Conservation (phyloP, 352 stramenopile genomes). For the Globisporangium abappressorium region DNA sequence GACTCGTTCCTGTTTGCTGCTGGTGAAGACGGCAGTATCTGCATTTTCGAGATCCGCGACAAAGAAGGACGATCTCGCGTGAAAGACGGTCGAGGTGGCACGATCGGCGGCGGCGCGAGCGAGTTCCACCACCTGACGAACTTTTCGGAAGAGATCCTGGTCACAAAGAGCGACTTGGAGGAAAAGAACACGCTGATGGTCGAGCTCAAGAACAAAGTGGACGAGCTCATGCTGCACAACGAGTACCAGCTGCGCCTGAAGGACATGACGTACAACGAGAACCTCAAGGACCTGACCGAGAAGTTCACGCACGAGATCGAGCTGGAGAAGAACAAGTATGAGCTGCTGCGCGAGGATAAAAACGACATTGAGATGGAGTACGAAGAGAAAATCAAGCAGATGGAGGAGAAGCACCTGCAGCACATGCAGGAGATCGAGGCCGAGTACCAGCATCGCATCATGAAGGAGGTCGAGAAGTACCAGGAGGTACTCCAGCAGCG, state of each 20-base stretch:
- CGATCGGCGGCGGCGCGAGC: conserved; percentile 15
- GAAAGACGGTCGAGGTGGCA: conserved; percentile 24
- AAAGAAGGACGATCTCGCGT: conserved; percentile 73
- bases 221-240: conserved; percentile 93
- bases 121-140: conserved; percentile 21
- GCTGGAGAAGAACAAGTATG: conserved; percentile 90
- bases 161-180: conserved; percentile 91
- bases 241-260: conserved; percentile 94
- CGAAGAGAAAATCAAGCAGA: conserved; percentile 88
- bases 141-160: conserved; percentile 78
- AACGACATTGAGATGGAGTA: conserved; percentile 92
- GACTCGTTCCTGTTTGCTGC: conserved; percentile 88
- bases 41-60: conserved; percentile 86
- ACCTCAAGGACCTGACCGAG: conserved; percentile 92
- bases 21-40: conserved; percentile 85
- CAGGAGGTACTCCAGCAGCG: conserved; percentile 83
- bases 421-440: conserved; percentile 90
- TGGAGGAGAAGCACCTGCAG: conserved; percentile 90
- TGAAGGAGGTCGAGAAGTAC: conserved; percentile 91
- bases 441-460: conserved; percentile 91
- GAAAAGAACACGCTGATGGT: conserved; percentile 90
- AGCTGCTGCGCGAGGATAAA: conserved; percentile 89
- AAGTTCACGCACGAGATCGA: conserved; percentile 94
- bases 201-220: conserved; percentile 94
- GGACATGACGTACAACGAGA: conserved; percentile 95